Evolutionary conservation across 257 asterid genomes (phyloP), one percentile per base, ranked within the genome.

Genomic region (Apocynum venetum): DNA sequence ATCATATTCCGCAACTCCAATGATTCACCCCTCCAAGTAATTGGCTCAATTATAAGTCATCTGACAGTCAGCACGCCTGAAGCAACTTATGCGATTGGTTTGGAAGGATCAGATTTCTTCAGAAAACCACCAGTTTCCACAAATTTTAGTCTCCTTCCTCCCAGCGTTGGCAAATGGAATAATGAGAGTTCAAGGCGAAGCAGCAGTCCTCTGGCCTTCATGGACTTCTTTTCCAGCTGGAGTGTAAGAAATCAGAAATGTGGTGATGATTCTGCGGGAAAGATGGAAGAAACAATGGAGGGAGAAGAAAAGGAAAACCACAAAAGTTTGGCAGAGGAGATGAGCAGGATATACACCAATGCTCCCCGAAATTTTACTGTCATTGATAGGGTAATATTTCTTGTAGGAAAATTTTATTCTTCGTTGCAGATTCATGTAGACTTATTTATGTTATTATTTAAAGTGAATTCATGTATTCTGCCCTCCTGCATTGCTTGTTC

Each of bases 1-100:
- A 63, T 90, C 46, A 8, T 74, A 14, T 81, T 90, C 44, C 76
- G 83, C 4, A 94, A 92, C 82, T 76, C 82, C 19, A 73, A 81
- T 73, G 55, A 75, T 56, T 76, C 85, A 47, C 73, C 92, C 38
- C 68, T 89, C 46, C 78, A 38, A 12, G 60, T 93, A 38, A 44
- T 14, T 78, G 98, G 98, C 20, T 88, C 89, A 9, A 35, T 89
- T 78, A 63, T 90, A 7, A 89, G 97, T 77, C 97, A 92, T 82
- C 85, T 90, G 38, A 76, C 88, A 0, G 89, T 86, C 59, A 93
- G 98, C 87, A 93, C 96, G 12, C 97, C 97, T 2, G 97, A 90
- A 60, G 96, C 97, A 69, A 84, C 88, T 31, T 90, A 86, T 51
- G 93, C 96, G 7, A 41, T 88, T 49, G 98, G 98, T 70, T 74